A percentile compares a stretch with the other conserved stretches of the same genome.
Conservation (phyloP, 2,329 filamentous ascomycete genomes). For the Hypoxylon sp. region DNA sequence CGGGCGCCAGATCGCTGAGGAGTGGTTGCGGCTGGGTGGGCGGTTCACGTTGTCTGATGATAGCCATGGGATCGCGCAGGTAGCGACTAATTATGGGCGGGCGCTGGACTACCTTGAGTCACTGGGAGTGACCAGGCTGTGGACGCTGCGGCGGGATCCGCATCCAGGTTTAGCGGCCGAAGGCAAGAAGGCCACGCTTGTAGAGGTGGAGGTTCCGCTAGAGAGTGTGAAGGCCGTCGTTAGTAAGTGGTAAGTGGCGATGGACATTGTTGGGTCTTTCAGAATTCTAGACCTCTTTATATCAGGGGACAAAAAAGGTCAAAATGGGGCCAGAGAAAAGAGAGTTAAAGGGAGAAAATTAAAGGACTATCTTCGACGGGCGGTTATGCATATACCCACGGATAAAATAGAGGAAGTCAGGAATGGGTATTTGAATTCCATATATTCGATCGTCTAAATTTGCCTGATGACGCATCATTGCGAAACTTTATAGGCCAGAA, state of each 20-base stretch:
- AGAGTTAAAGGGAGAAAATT: neutral
- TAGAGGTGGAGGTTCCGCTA: conserved; percentile 62
- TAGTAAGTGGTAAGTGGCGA: conserved; percentile 45
- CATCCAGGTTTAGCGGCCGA: conserved; percentile 51
- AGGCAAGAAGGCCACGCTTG: conserved; percentile 56
- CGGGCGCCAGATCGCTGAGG: conserved; percentile 81
- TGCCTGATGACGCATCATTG: neutral
- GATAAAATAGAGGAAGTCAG: conserved; percentile 1
- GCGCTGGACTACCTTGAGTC: conserved; percentile 79
- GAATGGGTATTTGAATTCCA: neutral
- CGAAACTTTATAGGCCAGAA: neutral
- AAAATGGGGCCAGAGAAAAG: neutral
- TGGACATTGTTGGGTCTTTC: neutral
- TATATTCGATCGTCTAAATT: neutral
- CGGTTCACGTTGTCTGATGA: conserved; percentile 94
- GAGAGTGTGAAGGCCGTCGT: conserved; percentile 49
- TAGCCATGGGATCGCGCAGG: conserved; percentile 88
- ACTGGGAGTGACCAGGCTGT: conserved; percentile 75
- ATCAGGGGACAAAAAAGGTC: neutral
- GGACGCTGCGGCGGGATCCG: conserved; percentile 64
- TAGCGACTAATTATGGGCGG: conserved; percentile 85
- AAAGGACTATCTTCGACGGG: neutral
- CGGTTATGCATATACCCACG: conserved; percentile 17
- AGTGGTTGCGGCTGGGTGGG: conserved; percentile 80
- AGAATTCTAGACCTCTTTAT: neutral